phyloP scores from a whole-genome alignment of 1,139 yeast species.

The Arxiozyma telluris region DNA sequence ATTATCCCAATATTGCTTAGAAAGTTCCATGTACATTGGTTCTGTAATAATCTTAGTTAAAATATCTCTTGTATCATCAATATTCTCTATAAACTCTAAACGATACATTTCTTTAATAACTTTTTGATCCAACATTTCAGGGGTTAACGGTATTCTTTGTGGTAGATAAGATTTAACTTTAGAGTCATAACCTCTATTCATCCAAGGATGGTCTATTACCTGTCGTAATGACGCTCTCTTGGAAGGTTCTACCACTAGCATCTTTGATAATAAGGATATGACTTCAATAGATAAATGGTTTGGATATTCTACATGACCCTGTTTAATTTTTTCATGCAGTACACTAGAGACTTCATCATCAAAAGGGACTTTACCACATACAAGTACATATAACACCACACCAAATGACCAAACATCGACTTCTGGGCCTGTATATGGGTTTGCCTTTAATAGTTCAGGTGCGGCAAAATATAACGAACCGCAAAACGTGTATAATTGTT shows the following conservation, averaged over 20 bases:
- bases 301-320: constrained; percentile 90
- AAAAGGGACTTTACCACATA: constrained; percentile 96
- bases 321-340: constrained; percentile 86
- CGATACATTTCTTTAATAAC: constrained; percentile 70
- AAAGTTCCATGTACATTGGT: constrained; percentile 49
- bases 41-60: constrained; percentile 54
- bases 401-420: constrained; percentile 99
- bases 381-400: constrained; percentile 85
- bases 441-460: constrained; percentile 87
- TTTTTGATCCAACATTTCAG: constrained; percentile 50
- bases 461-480: constrained; percentile 98
- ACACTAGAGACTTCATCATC: constrained; percentile 93
- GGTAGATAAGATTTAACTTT: constrained; percentile 70
- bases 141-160: constrained; percentile 63
- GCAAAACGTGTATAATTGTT: constrained; percentile 83
- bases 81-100: constrained; percentile 66
- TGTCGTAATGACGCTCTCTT: constrained; percentile 74
- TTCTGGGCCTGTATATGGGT: constrained; percentile 92
- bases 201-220: constrained; percentile 89
- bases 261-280: constrained; percentile 69
- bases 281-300: constrained; percentile 73
- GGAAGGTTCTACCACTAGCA: constrained; percentile 84
- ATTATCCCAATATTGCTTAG: constrained; percentile 22
- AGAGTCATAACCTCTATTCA: constrained; percentile 77
- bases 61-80: constrained; percentile 48